Conservation (phyloP, 208 protist genomes). For the Trypanosoma lewisi region DNA sequence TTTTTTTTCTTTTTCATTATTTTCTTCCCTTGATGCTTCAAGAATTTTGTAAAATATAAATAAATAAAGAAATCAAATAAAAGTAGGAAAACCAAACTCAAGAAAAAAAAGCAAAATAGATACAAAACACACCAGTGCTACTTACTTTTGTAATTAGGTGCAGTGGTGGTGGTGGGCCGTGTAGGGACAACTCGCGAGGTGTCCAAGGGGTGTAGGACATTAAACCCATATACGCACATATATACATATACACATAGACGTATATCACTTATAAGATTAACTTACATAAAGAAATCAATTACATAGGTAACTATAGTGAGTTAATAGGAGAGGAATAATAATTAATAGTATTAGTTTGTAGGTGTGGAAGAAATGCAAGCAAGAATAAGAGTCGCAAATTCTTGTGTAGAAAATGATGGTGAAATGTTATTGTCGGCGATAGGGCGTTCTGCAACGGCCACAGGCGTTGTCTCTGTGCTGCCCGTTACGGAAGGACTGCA, state of each 20-base stretch:
- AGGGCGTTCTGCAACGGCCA: too few species aligned
- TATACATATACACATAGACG: slow-evolving; percentile 10
- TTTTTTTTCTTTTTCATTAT: neutral
- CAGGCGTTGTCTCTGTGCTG: slow-evolving; percentile 12
- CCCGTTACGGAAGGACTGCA: neutral
- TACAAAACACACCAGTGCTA: too few species aligned
- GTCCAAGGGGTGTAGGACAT: neutral
- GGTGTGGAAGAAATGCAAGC: too few species aligned
- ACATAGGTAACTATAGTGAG: neutral
- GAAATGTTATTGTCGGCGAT: neutral
- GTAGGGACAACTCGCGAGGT: neutral
- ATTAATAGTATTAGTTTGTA: too few species aligned
- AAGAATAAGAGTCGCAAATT: too few species aligned
- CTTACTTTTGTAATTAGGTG: neutral
- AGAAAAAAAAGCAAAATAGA: too few species aligned
- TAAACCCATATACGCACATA: neutral
- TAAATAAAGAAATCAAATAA: neutral
- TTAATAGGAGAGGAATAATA: neutral
- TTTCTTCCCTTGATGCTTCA: neutral
- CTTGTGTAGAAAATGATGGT: neutral
- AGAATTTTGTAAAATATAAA: neutral
- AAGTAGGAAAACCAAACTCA: too few species aligned
- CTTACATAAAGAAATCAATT: neutral
- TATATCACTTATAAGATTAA: neutral
- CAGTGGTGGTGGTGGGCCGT: neutral